Percentiles rank a stretch among this genome's conserved stretches.
These are phyloP conservation scores for Phytophthora cryptogea DNA, from an alignment of 352 stramenopile genomes.

Conservation along the genomic window DNA sequence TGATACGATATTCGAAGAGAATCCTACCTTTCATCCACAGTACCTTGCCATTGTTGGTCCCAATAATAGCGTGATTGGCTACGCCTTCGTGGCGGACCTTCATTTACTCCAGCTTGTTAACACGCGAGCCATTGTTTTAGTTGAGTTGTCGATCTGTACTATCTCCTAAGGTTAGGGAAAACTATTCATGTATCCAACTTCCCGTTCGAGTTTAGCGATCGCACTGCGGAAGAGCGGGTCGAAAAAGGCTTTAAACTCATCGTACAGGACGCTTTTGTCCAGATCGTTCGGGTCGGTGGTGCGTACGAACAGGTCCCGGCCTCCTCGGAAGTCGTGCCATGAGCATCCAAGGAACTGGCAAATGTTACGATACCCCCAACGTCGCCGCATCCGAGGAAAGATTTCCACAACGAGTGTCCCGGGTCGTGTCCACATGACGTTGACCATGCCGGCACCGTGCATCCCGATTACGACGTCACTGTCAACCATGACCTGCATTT, in stretches of 20 bases:
- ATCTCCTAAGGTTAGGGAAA: too few species aligned
- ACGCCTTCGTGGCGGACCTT: too few species aligned
- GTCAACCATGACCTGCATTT: constrained; percentile 60
- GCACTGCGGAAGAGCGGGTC: constrained; percentile 40
- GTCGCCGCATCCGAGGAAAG: constrained; percentile 46
- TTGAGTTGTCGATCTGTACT: too few species aligned
- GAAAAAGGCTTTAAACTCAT: constrained; percentile 58
- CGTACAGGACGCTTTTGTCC: constrained; percentile 55
- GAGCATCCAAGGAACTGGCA: constrained; percentile 67
- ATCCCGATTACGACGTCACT: constrained; percentile 80
- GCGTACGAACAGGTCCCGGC: constrained; percentile 29
- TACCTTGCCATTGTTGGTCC: too few species aligned
- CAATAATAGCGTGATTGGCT: too few species aligned
- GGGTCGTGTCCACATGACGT: constrained; percentile 61
- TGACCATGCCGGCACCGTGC: constrained; percentile 81
- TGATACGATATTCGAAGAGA: too few species aligned
- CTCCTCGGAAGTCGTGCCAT: constrained; percentile 55
- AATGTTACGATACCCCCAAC: constrained; percentile 76
- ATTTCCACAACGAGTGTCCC: constrained; percentile 66
- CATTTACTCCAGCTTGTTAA: too few species aligned
- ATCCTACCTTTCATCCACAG: too few species aligned
- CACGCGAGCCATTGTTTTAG: too few species aligned
- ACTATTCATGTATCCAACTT: background rate
- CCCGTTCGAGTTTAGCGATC: constrained; percentile 15
- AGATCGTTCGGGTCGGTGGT: constrained; percentile 42